Base-by-base conservation (phyloP, 75 land plant genomes). In the Picea sitchensis region DNA sequence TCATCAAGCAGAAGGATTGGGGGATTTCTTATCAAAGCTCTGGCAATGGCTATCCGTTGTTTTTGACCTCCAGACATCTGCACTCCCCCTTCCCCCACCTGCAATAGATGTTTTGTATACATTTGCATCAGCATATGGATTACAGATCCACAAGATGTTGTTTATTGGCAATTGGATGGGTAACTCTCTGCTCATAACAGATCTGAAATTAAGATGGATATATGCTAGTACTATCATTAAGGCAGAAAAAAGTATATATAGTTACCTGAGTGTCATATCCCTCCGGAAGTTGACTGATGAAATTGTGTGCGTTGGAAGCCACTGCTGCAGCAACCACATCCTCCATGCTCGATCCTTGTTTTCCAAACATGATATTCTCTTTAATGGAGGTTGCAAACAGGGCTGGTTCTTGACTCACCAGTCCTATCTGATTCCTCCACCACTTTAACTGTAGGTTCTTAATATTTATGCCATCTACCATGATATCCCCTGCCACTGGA, bases 401-500 rank as follows among this genome's bases (percentile, higher is more conserved):
- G 11, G 91, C 93, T 38, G 90, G 93, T 23, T 93, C 95, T 81
- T 93, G 95, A 73, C 93, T 89, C 14, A 93, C 95, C 15, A 93
- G 87, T 23, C 96, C 96, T 83, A 93, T 91, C 82, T 86, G 84
- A 64, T 79, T 78, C 58, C 96, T 82, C 31, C 90, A 15, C 90
- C 92, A 93, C 72, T 81, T 84, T 84, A 93, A 47, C 73, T 90
- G 88, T 57, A 93, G 73, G 21, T 79, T 65, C 79, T 76, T 91
- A 6, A 93, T 77, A 62, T 91, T 84, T 14, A 84, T 78, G 2
- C 93, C 92, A 75, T 93, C 96, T 57, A 93, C 75, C 78, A 63
- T 74, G 23, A 94, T 86, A 0, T 69, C 78, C 30, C 96, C 94
- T 62, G 77, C 83, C 21, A 82, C 74, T 23, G 82, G 90, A 77